A percentile compares a stretch with the other conserved stretches of the same genome.
These are phyloP conservation scores for Tetrahymena borealis DNA, from an alignment of 73 alveolate genomes.

Conservation along the genomic window DNA sequence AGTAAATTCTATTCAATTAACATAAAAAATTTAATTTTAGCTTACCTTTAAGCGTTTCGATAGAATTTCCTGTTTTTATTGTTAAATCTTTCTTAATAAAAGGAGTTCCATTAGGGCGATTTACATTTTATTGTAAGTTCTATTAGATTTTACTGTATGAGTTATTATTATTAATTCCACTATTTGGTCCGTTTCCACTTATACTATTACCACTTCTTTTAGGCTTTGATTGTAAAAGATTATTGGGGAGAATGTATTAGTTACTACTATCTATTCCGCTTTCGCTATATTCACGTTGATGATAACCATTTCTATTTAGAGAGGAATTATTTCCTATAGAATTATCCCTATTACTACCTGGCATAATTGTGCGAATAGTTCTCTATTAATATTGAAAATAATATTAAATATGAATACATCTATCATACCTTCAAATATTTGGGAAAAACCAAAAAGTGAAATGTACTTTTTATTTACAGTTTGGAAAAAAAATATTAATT, in stretches of 20 bases:
- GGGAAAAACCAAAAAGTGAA: too few species aligned
- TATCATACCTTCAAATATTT: too few species aligned
- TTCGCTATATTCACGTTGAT: neutral
- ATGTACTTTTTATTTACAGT: too few species aligned
- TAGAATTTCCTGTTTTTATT: constrained; percentile 29
- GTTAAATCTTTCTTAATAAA: constrained; percentile 9
- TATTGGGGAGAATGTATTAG: neutral
- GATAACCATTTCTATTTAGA: neutral
- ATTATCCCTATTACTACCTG: neutral
- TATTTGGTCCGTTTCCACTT: neutral
- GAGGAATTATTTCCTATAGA: neutral
- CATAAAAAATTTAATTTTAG: neutral
- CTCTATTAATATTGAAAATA: neutral
- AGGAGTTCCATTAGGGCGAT: neutral
- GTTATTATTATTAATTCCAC: neutral
- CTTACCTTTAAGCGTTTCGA: constrained; percentile 25
- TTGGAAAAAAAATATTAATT: too few species aligned
- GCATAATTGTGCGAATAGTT: neutral
- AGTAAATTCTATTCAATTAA: too few species aligned
- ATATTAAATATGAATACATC: too few species aligned
- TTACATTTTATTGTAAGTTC: neutral
- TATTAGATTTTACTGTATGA: neutral
- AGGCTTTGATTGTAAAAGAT: neutral
- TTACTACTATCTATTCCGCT: neutral
- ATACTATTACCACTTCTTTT: neutral